These are phyloP conservation scores for Myriosclerotinia duriaeana DNA, from an alignment of 2,329 filamentous ascomycete genomes.

Conservation along the genomic window DNA sequence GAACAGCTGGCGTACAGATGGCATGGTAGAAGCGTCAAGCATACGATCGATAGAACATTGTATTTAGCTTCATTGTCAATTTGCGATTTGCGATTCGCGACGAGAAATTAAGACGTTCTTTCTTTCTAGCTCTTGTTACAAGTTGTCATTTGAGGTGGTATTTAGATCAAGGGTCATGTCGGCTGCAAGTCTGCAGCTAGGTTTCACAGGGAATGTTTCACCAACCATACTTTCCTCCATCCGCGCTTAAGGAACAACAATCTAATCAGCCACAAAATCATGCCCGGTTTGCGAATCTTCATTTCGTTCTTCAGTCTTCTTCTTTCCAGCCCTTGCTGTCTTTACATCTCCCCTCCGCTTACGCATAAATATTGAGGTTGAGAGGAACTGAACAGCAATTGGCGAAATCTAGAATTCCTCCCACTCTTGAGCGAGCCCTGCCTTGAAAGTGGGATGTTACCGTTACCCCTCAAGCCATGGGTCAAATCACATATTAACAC, in stretches of 20 bases:
- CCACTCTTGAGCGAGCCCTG: not conserved
- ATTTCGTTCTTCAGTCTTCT: not conserved
- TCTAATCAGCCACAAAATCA: not conserved
- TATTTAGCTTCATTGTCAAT: not conserved
- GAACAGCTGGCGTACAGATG: not conserved
- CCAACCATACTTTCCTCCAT: not conserved
- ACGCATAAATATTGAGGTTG: not conserved
- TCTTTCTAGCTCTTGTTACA: not conserved
- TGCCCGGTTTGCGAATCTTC: not conserved
- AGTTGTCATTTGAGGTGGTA: not conserved
- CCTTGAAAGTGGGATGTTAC: conserved; percentile 10
- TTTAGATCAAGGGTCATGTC: not conserved
- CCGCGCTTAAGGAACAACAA: no score
- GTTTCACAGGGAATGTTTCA: not conserved
- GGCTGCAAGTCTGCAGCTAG: not conserved
- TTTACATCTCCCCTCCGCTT: not conserved
- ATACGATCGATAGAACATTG: not conserved
- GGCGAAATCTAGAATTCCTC: not conserved
- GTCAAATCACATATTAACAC: conserved; percentile 5
- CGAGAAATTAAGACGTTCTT: not conserved
- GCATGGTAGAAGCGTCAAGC: not conserved
- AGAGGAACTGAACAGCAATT: not conserved
- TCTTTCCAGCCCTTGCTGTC: not conserved
- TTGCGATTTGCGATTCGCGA: not conserved
- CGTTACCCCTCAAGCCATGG: conserved; percentile 3